These are phyloP conservation scores for Sextonia rubra DNA, from an alignment of 164 flowering plant species.

Conservation along the genomic window DNA sequence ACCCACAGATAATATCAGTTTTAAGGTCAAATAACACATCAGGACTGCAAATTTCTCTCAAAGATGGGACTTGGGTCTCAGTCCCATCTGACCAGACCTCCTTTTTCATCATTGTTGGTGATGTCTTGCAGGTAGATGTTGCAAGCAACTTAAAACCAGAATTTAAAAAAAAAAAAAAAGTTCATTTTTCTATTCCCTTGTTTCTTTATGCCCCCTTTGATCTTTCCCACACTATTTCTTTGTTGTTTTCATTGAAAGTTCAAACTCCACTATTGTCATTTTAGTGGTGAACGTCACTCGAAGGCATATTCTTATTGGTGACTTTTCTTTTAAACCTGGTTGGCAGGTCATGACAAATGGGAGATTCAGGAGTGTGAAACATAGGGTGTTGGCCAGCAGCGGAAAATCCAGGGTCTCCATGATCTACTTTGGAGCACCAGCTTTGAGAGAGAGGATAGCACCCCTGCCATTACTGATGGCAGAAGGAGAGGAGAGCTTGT, in stretches of 20 bases:
- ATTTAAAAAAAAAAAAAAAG: too few relatives aligned
- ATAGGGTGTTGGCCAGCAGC: slow-evolving; percentile 66
- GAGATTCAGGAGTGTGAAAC: slow-evolving; percentile 82
- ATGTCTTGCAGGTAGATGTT: slow-evolving; percentile 69
- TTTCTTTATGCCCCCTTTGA: neutral
- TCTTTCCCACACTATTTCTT: too few relatives aligned
- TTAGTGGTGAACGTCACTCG: neutral
- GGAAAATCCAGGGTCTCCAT: slow-evolving; percentile 66
- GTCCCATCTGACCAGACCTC: slow-evolving; percentile 82
- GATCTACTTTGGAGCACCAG: slow-evolving; percentile 87
- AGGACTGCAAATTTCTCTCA: slow-evolving; percentile 71
- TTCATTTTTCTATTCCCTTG: neutral
- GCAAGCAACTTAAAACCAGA: neutral
- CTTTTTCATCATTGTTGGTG: slow-evolving; percentile 84
- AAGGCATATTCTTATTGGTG: neutral
- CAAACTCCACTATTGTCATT: neutral
- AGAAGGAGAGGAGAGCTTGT: slow-evolving; percentile 65
- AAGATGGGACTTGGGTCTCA: slow-evolving; percentile 81
- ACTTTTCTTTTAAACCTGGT: neutral
- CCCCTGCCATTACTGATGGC: slow-evolving; percentile 44
- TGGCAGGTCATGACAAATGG: slow-evolving; percentile 91
- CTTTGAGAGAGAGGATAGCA: slow-evolving; percentile 47
- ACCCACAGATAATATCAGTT: slow-evolving; percentile 87
- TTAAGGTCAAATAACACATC: slow-evolving; percentile 70
- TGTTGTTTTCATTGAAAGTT: too few relatives aligned